Conservation (phyloP, 306 rosid species). For the Ziziphus jujuba region DNA sequence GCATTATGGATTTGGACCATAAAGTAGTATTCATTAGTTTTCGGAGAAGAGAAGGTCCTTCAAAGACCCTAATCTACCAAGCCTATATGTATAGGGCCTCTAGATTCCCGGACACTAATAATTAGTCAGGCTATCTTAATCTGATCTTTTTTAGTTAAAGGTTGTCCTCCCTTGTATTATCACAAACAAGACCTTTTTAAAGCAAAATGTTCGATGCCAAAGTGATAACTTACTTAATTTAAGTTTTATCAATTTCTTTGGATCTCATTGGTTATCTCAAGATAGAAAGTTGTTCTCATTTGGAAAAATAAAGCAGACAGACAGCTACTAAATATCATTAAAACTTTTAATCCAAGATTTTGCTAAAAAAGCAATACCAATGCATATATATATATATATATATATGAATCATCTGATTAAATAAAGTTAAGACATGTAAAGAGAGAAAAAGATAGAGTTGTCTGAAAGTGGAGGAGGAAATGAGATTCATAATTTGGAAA, state of each 20-base stretch:
- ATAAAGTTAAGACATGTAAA: conserved; percentile 21
- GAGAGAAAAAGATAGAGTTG: conserved; percentile 30
- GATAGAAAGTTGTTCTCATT: conserved; percentile 41
- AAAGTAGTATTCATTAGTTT: background rate
- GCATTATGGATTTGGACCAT: conserved; percentile 23
- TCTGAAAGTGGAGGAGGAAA: conserved; percentile 36
- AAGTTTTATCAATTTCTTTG: conserved; percentile 30
- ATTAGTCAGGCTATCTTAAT: conserved; percentile 2
- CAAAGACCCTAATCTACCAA: conserved; percentile 34
- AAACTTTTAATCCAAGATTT: conserved; percentile 24
- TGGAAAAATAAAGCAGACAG: conserved; percentile 35
- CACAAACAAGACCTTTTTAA: conserved; percentile 20
- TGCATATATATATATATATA: too few relatives aligned
- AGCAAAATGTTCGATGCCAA: conserved; percentile 49
- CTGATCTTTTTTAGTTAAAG: conserved; percentile 36
- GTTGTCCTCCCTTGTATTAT: conserved; percentile 12
- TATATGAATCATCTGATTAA: conserved; percentile 16
- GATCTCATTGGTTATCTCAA: conserved; percentile 38
- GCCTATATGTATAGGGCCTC: conserved; percentile 30
- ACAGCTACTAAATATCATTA: conserved; percentile 25
- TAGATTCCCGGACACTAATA: conserved; percentile 50
- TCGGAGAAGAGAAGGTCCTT: conserved; percentile 27
- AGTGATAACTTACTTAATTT: conserved; percentile 60
- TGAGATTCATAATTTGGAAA: conserved; percentile 33
- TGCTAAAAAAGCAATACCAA: background rate